Evolutionary conservation across 2,329 filamentous ascomycete species (phyloP).

Genomic region (Capronia americana): DNA sequence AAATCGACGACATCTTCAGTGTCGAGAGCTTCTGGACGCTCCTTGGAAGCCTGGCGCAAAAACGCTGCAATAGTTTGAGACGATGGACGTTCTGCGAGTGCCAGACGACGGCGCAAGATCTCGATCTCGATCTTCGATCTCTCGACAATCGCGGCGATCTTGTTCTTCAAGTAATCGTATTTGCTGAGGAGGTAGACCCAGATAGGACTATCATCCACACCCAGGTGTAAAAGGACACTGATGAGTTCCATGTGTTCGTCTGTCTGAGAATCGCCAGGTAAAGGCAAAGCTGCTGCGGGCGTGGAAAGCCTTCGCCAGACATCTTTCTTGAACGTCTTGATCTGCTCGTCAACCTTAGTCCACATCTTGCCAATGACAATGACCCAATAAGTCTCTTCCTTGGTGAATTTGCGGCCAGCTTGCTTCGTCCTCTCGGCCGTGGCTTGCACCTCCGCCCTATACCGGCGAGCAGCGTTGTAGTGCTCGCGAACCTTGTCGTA

Average conservation of each 20-base stretch:
- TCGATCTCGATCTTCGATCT: slow-evolving; percentile 92
- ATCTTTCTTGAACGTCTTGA: slow-evolving; percentile 85
- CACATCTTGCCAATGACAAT: slow-evolving; percentile 92
- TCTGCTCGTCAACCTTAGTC: slow-evolving; percentile 88
- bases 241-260: slow-evolving; percentile 95
- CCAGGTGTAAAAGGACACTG: slow-evolving; percentile 84
- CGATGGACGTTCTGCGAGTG: slow-evolving; percentile 73
- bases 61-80: slow-evolving; percentile 74
- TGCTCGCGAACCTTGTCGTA: slow-evolving; percentile 87
- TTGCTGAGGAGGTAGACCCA: slow-evolving; percentile 93
- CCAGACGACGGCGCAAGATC: slow-evolving; percentile 80
- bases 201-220: slow-evolving; percentile 93
- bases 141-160: slow-evolving; percentile 79
- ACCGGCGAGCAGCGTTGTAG: slow-evolving; percentile 80
- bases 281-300: slow-evolving; percentile 65
- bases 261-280: slow-evolving; percentile 58
- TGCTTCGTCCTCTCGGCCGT: slow-evolving; percentile 66
- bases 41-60: slow-evolving; percentile 74
- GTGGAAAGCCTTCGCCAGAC: slow-evolving; percentile 82
- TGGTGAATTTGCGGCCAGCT: slow-evolving; percentile 65
- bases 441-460: slow-evolving; percentile 76
- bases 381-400: slow-evolving; percentile 83
- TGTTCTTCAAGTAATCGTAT: slow-evolving; percentile 86
- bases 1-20: slow-evolving; percentile 81
- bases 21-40: slow-evolving; percentile 74